Evolutionary conservation across 1,139 yeast genomes (phyloP).

Genomic region (Magnusiomyces suaveolens): DNA sequence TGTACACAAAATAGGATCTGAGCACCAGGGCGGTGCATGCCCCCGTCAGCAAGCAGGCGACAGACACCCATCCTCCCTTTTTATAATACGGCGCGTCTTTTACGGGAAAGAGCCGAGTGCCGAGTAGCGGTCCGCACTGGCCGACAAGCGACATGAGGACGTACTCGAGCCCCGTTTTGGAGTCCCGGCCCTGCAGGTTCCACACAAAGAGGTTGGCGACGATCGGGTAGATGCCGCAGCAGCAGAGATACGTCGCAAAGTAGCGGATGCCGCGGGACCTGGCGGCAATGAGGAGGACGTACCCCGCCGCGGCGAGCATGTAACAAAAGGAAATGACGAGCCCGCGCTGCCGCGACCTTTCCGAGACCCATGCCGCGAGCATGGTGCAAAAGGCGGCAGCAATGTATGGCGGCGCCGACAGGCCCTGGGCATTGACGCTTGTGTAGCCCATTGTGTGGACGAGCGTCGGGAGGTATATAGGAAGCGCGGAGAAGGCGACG

Average conservation of each 20-base stretch:
- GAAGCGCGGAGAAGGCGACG: constrained; percentile 18
- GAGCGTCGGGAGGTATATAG: constrained; percentile 20
- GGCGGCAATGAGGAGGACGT: constrained; percentile 17
- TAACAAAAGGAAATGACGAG: constrained; percentile 15
- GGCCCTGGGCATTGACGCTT: constrained; percentile 22
- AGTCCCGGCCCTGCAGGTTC: constrained; percentile 21
- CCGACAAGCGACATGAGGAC: constrained; percentile 20
- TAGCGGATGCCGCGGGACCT: constrained; percentile 17
- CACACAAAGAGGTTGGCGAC: constrained; percentile 20
- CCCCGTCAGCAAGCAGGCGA: constrained; percentile 13
- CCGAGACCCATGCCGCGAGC: constrained; percentile 17
- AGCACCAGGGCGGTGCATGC: constrained; percentile 12
- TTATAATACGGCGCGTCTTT: constrained; percentile 20
- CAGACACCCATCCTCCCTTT: constrained; percentile 17
- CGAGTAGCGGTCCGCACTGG: constrained; percentile 23
- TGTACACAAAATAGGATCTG: constrained; percentile 8
- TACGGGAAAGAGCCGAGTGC: constrained; percentile 20
- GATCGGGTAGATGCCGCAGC: constrained; percentile 19
- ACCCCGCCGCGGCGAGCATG: constrained; percentile 19
- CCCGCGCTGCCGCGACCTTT: constrained; percentile 18
- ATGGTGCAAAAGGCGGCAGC: constrained; percentile 18
- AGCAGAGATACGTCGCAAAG: constrained; percentile 19
- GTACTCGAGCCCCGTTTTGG: constrained; percentile 18
- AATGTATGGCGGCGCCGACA: constrained; percentile 22
- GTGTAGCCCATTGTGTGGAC: constrained; percentile 21